Evolutionary conservation across 2,329 filamentous ascomycete species (phyloP).

Genomic region (Fusarium bactridioides): DNA sequence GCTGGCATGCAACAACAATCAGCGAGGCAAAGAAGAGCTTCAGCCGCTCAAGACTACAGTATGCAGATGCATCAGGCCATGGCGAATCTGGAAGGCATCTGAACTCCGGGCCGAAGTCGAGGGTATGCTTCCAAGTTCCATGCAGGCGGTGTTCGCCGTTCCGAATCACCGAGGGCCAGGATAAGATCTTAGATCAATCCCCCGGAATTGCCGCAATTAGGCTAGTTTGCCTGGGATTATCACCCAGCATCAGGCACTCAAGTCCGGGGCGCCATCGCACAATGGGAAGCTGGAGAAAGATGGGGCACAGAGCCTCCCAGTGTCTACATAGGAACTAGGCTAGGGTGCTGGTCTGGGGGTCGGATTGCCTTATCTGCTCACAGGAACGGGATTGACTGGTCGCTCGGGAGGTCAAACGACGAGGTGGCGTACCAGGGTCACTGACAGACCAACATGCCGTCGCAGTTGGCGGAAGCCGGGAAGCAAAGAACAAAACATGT

Average conservation of each 20-base stretch:
- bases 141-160: slow-evolving; percentile 42
- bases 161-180: slow-evolving; percentile 44
- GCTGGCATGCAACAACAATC: background rate
- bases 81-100: slow-evolving; percentile 24
- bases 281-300: slow-evolving; percentile 43
- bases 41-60: background rate
- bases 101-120: slow-evolving; percentile 30
- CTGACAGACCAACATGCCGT: slow-evolving; percentile 7
- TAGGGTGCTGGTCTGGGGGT: slow-evolving; percentile 12
- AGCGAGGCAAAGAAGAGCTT: background rate
- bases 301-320: slow-evolving; percentile 41
- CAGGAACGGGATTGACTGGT: slow-evolving; percentile 19
- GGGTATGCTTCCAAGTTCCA: slow-evolving; percentile 21
- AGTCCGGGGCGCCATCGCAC: slow-evolving; percentile 39
- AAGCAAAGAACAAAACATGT: slow-evolving; percentile 3
- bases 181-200: slow-evolving; percentile 47
- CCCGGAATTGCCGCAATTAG: slow-evolving; percentile 44
- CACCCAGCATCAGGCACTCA: slow-evolving; percentile 30
- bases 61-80: slow-evolving; percentile 4
- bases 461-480: slow-evolving; percentile 6
- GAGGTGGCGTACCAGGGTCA: slow-evolving; percentile 31
- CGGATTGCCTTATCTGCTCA: slow-evolving; percentile 40
- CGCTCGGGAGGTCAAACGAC: slow-evolving; percentile 9
- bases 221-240: slow-evolving; percentile 32
- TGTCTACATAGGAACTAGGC: slow-evolving; percentile 12